Conservation (phyloP, 1,139 yeast genomes). For the Candida gigantensis region DNA sequence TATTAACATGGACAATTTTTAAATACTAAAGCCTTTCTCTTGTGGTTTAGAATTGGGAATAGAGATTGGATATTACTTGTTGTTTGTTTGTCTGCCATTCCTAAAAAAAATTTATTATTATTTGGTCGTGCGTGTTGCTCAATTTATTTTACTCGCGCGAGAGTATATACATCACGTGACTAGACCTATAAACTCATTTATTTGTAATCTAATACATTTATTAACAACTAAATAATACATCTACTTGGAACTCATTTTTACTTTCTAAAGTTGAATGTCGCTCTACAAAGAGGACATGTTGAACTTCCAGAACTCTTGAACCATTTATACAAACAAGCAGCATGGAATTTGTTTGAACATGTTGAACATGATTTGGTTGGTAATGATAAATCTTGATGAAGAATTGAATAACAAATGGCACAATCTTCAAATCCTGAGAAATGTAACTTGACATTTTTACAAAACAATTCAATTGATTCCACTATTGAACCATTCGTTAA, state of each 20-base stretch:
- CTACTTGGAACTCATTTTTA: not conserved
- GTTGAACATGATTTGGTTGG: conserved; percentile 89
- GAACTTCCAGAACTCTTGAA: conserved; percentile 90
- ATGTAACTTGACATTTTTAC: conserved; percentile 76
- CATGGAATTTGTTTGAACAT: conserved; percentile 91
- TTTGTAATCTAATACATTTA: not conserved
- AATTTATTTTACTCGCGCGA: no score
- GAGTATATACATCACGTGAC: no score
- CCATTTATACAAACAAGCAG: conserved; percentile 98
- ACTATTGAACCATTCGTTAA: conserved; percentile 76
- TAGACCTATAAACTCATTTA: not conserved
- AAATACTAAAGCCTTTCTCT: not conserved
- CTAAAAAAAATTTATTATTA: no score
- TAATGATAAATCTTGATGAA: conserved; percentile 86
- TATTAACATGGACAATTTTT: not conserved
- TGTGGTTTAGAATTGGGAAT: no score
- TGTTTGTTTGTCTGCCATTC: no score
- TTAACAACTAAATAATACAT: no score
- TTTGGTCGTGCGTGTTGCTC: no score
- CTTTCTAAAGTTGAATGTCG: conserved; percentile 59
- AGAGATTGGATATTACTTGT: no score
- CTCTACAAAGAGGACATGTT: conserved; percentile 92
- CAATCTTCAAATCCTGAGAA: conserved; percentile 95
- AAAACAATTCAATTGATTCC: conserved; percentile 81
- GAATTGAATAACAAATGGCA: conserved; percentile 90